Conservation (phyloP, 1,139 yeast genomes). For the Suhomyces maxii region DNA sequence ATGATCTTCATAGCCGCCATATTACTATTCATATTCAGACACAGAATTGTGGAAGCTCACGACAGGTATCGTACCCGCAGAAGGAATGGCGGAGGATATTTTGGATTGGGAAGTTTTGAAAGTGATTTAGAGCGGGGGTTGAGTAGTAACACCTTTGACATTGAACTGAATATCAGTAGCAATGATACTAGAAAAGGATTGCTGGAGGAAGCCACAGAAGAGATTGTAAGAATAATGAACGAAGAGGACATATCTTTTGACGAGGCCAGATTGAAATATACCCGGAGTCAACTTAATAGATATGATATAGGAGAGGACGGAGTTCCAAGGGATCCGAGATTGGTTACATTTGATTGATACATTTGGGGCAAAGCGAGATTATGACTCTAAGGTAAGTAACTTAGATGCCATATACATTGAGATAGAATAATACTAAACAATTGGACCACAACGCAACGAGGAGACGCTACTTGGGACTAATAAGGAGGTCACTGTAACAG, state of each 20-base stretch:
- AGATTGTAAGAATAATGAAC: conserved; percentile 57
- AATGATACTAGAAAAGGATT: conserved; percentile 64
- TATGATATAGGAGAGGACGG: conserved; percentile 55
- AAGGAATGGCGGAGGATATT: conserved; percentile 9
- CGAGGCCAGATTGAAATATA: conserved; percentile 62
- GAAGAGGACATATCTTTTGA: conserved; percentile 56
- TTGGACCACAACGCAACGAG: too few relatives aligned
- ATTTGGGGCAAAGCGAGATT: background rate
- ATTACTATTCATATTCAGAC: conserved; percentile 16
- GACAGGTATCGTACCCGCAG: conserved; percentile 17
- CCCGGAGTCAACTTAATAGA: conserved; percentile 43
- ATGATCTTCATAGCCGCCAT: conserved; percentile 7
- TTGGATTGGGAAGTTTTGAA: conserved; percentile 41
- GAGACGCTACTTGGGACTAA: too few relatives aligned
- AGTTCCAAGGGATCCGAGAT: conserved; percentile 40
- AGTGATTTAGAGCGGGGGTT: conserved; percentile 69
- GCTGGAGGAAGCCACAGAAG: conserved; percentile 52
- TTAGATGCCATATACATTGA: too few relatives aligned
- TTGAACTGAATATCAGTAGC: conserved; percentile 44
- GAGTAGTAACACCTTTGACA: conserved; percentile 58
- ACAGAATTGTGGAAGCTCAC: conserved; percentile 15
- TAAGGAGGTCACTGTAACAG: too few relatives aligned
- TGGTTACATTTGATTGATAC: conserved; percentile 31
- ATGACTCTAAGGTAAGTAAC: too few relatives aligned
- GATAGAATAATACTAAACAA: too few relatives aligned